phyloP scores from a whole-genome alignment of 352 stramenopile genomes.

The Pythium chondricola region DNA sequence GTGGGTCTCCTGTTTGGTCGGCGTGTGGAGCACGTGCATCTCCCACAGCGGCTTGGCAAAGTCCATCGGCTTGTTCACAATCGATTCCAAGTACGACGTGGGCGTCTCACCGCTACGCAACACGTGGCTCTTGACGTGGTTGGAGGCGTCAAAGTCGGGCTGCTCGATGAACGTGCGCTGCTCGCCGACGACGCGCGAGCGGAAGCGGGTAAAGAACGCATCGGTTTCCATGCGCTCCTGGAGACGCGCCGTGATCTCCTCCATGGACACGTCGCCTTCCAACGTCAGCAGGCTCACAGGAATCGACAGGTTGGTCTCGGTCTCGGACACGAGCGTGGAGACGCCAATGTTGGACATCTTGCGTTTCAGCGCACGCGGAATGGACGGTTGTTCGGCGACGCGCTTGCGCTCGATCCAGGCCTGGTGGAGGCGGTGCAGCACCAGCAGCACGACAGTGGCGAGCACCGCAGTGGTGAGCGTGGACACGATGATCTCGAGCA shows the following conservation, averaged over 20 bases:
- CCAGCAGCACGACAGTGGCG: constrained; percentile 26
- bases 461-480: constrained; percentile 20
- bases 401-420: constrained; percentile 13
- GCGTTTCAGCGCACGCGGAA: constrained; percentile 25
- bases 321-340: constrained; percentile 66
- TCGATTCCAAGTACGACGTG: constrained; percentile 57
- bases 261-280: constrained; percentile 32
- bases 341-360: constrained; percentile 70
- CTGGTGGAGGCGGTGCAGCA: constrained; percentile 25
- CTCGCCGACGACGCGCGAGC: constrained; percentile 43
- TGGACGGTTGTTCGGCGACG: constrained; percentile 1
- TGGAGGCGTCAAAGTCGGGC: constrained; percentile 38
- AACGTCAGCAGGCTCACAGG: constrained; percentile 59
- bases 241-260: constrained; percentile 43
- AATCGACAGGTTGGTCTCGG: constrained; percentile 71
- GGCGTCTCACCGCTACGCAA: constrained; percentile 45
- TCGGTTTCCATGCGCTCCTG: constrained; percentile 45
- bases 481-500: constrained; percentile 16
- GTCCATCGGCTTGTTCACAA: constrained; percentile 67
- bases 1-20: constrained; percentile 28
- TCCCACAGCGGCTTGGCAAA: constrained; percentile 70
- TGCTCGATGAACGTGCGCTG: constrained; percentile 54
- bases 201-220: constrained; percentile 65
- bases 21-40: constrained; percentile 54
- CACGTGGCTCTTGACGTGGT: constrained; percentile 53